Percentiles rank a stretch among this genome's conserved stretches.
Conservation (phyloP, 1,284 basidiomycete genomes). For the Apiotrichum akiyoshidainum region DNA sequence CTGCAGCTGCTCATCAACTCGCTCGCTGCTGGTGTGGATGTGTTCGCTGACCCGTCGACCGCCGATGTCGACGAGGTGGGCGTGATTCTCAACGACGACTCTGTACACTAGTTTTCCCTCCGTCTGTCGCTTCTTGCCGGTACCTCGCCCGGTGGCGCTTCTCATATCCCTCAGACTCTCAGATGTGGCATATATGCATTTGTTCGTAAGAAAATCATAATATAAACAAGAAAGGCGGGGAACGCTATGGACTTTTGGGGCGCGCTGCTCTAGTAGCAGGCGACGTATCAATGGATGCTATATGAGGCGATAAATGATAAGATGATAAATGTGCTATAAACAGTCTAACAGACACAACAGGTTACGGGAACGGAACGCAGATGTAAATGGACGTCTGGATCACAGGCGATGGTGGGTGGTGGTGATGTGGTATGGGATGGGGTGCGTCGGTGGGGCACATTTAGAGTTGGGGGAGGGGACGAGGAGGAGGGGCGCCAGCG, state of each 20-base stretch:
- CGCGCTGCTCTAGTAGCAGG: too few relatives aligned
- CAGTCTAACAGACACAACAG: neutral
- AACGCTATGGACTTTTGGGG: too few relatives aligned
- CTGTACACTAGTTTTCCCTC: constrained; percentile 13
- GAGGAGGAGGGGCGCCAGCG: neutral
- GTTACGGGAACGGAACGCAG: neutral
- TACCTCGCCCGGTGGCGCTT: neutral
- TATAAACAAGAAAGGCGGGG: neutral
- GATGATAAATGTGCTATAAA: too few relatives aligned
- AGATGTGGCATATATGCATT: constrained; percentile 9
- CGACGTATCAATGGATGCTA: too few relatives aligned
- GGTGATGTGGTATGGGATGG: neutral
- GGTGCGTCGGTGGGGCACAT: too few relatives aligned
- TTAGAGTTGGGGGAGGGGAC: constrained; percentile 1
- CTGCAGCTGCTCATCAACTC: constrained; percentile 49
- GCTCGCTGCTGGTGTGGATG: constrained; percentile 37
- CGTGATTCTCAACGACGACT: constrained; percentile 27
- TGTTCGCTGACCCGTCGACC: constrained; percentile 36
- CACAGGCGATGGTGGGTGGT: neutral
- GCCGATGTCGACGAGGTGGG: constrained; percentile 39
- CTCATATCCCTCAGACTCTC: neutral
- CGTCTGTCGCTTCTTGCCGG: too few relatives aligned
- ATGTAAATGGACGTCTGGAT: neutral
- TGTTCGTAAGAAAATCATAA: constrained; percentile 1
- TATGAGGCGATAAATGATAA: too few relatives aligned